Base-by-base conservation (phyloP, 2,329 filamentous ascomycete species). In the Pseudogymnoascus sp. region DNA sequence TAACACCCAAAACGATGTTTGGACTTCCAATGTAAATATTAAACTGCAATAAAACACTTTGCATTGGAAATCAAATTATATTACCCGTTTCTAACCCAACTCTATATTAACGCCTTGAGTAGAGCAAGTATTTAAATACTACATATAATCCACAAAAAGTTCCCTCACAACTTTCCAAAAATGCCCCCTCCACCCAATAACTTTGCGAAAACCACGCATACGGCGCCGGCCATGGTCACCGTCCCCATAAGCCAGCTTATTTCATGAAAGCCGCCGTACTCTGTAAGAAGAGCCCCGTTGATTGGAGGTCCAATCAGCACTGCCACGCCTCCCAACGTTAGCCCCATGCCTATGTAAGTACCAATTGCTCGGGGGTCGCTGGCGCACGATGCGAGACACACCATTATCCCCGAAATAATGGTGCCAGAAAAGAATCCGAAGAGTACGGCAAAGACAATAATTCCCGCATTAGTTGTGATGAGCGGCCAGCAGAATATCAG, bases 381-480 rank as follows among this genome's bases (percentile, higher is more conserved):
- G 0, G 81, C 78, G 10, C 47, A 33, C n/a, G 47, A 33, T 33
- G 47, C 47, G 4, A 33, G 47, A 31, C 47, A 57, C 5, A 83
- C 74, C 63, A 64, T 64, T 59, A 64, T 21, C 17, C 61, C 38
- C n/a, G 85, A 87, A 70, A 96, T 93, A 69, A 91, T 90, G 62
- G 86, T 89, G 1, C 92, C 92, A 50, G 86, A 91, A 1, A 85
- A 83, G 71, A 96, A 92, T 0, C 92, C 92, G 72, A 95, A 96
- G 2, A 93, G 71, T 5, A 91, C 71, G 0, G 87, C 82, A 71
- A 92, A 96, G 3, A 67, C 60, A 7, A 68, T 44, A 3, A 69
- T 50, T 5, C 61, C 63, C 3, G 59, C 62, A 11, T 64, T 65
- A n/a, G 35, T 63, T 1, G 44, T 31, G 28, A 70, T 60, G 1